phyloP scores from a whole-genome alignment of 305 asterid species.

The Ilex paraguariensis region DNA sequence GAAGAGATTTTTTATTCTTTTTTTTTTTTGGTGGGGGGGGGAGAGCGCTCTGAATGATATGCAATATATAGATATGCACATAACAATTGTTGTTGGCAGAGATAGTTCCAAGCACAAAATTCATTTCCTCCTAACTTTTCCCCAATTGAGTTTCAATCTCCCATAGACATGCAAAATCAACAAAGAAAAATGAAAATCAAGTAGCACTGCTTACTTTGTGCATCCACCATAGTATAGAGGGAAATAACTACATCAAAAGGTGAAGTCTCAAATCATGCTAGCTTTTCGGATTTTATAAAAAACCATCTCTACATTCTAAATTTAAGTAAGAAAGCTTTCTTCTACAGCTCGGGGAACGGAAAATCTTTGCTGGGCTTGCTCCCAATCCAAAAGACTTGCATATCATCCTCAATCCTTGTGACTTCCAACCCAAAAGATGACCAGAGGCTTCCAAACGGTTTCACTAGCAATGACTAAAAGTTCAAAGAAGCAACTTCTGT shows the following conservation, averaged over 20 bases:
- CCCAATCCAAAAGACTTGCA: conserved; percentile 24
- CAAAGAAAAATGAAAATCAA: too few species aligned
- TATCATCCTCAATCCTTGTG: conserved; percentile 20
- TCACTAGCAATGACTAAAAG: conserved; percentile 10
- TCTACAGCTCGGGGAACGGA: conserved; percentile 30
- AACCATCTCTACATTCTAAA: conserved; percentile 30
- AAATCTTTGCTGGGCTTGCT: conserved; percentile 24
- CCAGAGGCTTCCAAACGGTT: conserved; percentile 12
- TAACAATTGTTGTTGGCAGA: neutral
- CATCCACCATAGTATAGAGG: neutral
- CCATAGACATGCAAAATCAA: conserved; percentile 1
- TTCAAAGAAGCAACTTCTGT: conserved; percentile 9
- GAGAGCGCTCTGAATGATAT: too few species aligned
- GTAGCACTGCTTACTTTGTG: too few species aligned
- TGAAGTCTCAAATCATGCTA: too few species aligned
- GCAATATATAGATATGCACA: too few species aligned
- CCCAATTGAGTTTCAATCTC: neutral
- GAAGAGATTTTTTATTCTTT: too few species aligned
- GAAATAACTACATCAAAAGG: conserved; percentile 15
- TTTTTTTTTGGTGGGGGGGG: too few species aligned
- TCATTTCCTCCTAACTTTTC: conserved; percentile 12
- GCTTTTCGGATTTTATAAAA: neutral
- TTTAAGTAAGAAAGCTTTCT: conserved; percentile 13
- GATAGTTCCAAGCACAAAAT: neutral
- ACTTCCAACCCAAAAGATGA: neutral